Evolutionary conservation across 78 protist species (phyloP), one percentile per base, ranked within the genome.

Genomic region (Dictyostelium purpureum): DNA sequence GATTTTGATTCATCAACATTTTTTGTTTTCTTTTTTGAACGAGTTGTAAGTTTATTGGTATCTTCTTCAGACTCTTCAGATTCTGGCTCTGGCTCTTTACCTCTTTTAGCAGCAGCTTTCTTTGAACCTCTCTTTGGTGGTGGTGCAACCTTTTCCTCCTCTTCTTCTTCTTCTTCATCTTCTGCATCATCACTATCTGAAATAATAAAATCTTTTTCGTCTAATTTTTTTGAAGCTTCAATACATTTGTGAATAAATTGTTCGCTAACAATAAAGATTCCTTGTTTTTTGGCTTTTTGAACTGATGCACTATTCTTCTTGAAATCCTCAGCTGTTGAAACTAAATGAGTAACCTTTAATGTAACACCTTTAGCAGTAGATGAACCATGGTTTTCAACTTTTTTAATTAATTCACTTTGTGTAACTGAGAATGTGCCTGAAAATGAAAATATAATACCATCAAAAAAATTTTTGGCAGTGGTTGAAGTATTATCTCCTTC

Each of bases 201-300:
- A 12, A 87, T 7, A 14, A 49, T 14, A 28, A 26, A 76, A 75
- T 67, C 90, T 70, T 75, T 73, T 43, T 61, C 76, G 1, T 43
- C 40, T 2, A 73, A 33, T 67, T 69, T 73, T 82, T 85, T 85
- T 14, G 14, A 35, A 12, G 74, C 28, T 57, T 52, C 71, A 47
- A 94, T 51, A 19, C 67, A 80, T 51, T 94, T 69, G 6, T 71
- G 18, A 33, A 94, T 40, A 31, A 45, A 94, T 26, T 57, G 71
- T 54, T 94, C 96, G 10, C 71, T 37, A 7, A 94, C 78, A 38
- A 94, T 79, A 21, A 18, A 45, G 14, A 90, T 65, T 43, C 82
- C 82, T 19, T 19, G 18, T 16, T 40, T 38, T 16, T 33, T 43
- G 2, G 82, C 92, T 45, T 85, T 85, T 26, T 14, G 21, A 51